phyloP scores from a whole-genome alignment of 2,329 filamentous ascomycete genomes.

The Ophiocordyceps camponoti-rufipedis region DNA sequence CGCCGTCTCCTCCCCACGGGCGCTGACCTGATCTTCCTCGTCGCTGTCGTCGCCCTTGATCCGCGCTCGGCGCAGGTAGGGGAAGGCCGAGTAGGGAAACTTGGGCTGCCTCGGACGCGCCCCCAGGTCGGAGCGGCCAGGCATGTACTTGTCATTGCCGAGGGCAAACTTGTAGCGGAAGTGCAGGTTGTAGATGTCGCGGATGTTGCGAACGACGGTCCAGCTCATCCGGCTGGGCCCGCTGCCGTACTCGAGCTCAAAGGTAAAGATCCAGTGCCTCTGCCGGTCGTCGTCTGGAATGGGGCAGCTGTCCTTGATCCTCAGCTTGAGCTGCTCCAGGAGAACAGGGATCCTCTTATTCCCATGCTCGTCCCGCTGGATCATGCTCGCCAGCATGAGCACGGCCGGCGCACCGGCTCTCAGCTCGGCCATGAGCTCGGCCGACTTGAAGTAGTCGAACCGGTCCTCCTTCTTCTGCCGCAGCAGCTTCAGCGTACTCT shows the following conservation, averaged over 20 bases:
- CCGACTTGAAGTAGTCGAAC: constrained; percentile 87
- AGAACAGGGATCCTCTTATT: constrained; percentile 90
- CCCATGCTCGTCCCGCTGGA: constrained; percentile 89
- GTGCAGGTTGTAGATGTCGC: constrained; percentile 85
- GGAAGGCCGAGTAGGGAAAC: constrained; percentile 78
- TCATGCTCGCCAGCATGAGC: constrained; percentile 90
- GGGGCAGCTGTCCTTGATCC: constrained; percentile 61
- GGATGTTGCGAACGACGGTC: constrained; percentile 72
- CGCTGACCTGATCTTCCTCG: constrained; percentile 40
- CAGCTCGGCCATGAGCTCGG: constrained; percentile 88
- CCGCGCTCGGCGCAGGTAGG: constrained; percentile 67
- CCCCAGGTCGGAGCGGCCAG: constrained; percentile 46
- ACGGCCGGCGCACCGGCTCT: constrained; percentile 85
- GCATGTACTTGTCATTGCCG: constrained; percentile 66
- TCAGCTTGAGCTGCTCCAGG: constrained; percentile 82
- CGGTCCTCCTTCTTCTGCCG: constrained; percentile 72
- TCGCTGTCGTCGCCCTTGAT: constrained; percentile 66
- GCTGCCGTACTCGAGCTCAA: constrained; percentile 90
- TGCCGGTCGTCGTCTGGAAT: constrained; percentile 44
- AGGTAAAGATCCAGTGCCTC: constrained; percentile 71
- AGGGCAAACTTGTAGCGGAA: constrained; percentile 81
- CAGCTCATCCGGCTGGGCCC: constrained; percentile 93
- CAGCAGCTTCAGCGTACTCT: constrained; percentile 66
- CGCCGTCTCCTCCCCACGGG: constrained; percentile 24
- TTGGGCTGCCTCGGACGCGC: constrained; percentile 64